Evolutionary conservation across 768 basidiomycete genomes (phyloP).

Genomic region (Leccinum broughii): DNA sequence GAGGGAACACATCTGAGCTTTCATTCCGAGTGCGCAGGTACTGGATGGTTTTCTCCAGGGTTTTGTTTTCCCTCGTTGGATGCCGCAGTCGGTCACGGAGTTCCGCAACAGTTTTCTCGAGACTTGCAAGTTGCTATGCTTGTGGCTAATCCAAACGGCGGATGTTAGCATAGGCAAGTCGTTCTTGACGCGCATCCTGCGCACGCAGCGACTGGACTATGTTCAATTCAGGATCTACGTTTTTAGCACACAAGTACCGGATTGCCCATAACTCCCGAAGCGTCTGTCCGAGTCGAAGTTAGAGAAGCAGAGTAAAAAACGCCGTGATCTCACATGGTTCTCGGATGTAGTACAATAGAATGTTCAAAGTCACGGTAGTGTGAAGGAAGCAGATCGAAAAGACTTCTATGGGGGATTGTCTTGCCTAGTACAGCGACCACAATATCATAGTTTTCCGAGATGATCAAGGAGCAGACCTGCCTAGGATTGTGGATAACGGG

Average conservation of each 20-base stretch:
- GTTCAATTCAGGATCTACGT: background rate
- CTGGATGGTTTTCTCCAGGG: background rate
- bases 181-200: background rate
- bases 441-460: too few relatives aligned
- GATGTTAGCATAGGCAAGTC: background rate
- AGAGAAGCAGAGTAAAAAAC: background rate
- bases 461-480: too few relatives aligned
- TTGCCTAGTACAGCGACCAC: too few relatives aligned
- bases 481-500: too few relatives aligned
- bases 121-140: background rate
- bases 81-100: background rate
- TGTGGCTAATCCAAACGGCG: background rate
- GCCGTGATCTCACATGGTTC: background rate
- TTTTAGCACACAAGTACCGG: background rate
- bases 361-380: background rate
- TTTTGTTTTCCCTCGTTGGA: background rate
- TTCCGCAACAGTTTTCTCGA: background rate
- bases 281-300: background rate
- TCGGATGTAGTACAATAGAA: background rate
- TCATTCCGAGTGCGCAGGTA: background rate
- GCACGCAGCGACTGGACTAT: background rate
- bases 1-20: too few relatives aligned
- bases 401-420: background rate
- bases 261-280: background rate
- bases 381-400: background rate